Percentiles rank a stretch among this genome's conserved stretches.
Conservation (phyloP, 257 asterid species). For the Cordia subcordata region DNA sequence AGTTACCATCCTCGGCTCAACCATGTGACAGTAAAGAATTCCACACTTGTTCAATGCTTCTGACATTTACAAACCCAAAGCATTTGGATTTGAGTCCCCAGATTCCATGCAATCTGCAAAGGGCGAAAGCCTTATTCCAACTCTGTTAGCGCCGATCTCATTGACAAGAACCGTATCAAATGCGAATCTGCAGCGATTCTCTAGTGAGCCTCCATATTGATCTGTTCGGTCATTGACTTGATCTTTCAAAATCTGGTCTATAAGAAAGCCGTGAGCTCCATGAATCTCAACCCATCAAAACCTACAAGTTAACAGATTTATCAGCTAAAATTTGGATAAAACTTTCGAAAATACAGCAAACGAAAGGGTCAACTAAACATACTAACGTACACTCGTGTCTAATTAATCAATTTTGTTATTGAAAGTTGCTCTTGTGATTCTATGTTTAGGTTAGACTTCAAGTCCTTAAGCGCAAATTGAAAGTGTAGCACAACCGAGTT, state of each 20-base stretch:
- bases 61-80: conserved; percentile 54
- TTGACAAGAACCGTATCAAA: conserved; percentile 33
- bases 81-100: conserved; percentile 50
- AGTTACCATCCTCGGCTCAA: conserved; percentile 53
- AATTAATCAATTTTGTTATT: too few species aligned
- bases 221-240: conserved; percentile 58
- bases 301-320: conserved; percentile 39
- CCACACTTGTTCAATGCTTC: conserved; percentile 38
- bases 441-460: too few species aligned
- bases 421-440: too few species aligned
- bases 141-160: conserved; percentile 47
- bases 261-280: conserved; percentile 63
- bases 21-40: conserved; percentile 61
- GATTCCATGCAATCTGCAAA: conserved; percentile 34
- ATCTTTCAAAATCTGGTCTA: conserved; percentile 71
- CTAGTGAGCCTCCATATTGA: conserved; percentile 57
- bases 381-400: too few species aligned
- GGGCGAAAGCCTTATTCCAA: conserved; percentile 68
- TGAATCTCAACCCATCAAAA: conserved; percentile 72
- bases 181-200: conserved; percentile 62
- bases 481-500: too few species aligned
- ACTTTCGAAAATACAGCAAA: too few species aligned
- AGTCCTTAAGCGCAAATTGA: too few species aligned
- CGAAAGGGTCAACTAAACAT: too few species aligned
- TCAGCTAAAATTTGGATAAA: too few species aligned